Percentiles rank a stretch among this genome's conserved stretches.
phyloP scores from a whole-genome alignment of 495 filamentous ascomycete species.

The Rhypophila decipiens region DNA sequence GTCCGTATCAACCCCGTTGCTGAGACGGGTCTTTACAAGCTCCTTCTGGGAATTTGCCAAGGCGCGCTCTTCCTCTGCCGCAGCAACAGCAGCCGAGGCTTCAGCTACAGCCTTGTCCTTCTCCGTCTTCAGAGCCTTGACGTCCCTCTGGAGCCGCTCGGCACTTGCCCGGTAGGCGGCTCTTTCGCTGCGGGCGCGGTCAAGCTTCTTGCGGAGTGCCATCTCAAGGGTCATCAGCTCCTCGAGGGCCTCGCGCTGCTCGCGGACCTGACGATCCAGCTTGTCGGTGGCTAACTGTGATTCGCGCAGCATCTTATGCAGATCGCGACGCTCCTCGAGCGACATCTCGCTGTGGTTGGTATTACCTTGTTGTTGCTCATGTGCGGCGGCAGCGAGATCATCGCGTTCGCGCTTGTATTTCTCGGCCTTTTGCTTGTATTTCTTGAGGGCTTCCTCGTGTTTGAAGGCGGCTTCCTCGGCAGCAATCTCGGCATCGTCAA shows the following conservation, averaged over 20 bases:
- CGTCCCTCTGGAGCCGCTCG: slow-evolving; percentile 36
- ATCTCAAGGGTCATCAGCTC: slow-evolving; percentile 25
- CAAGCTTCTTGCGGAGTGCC: slow-evolving; percentile 37
- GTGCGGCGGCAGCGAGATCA: slow-evolving; percentile 22
- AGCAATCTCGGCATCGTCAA: slow-evolving; percentile 69
- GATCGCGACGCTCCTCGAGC: slow-evolving; percentile 46
- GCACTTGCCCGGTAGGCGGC: slow-evolving; percentile 36
- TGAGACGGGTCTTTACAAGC: neutral
- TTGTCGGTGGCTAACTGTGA: slow-evolving; percentile 54
- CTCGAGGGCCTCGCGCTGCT: slow-evolving; percentile 30
- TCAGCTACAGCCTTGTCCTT: slow-evolving; percentile 28
- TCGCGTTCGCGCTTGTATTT: slow-evolving; percentile 39
- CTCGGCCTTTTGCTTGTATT: slow-evolving; percentile 47
- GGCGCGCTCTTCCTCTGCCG: slow-evolving; percentile 12
- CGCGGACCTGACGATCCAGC: slow-evolving; percentile 36
- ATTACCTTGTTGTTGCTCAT: slow-evolving; percentile 16
- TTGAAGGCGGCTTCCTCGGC: slow-evolving; percentile 78
- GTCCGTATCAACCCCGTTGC: slow-evolving; percentile 23
- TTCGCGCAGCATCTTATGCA: slow-evolving; percentile 60
- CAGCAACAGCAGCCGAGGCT: slow-evolving; percentile 11
- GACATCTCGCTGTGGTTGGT: slow-evolving; percentile 28
- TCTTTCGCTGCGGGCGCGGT: slow-evolving; percentile 38
- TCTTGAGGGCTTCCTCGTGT: slow-evolving; percentile 60
- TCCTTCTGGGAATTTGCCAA: slow-evolving; percentile 5
- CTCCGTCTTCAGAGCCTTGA: slow-evolving; percentile 31